Evolutionary conservation across 1,284 basidiomycete genomes (phyloP).

Genomic region (Schizophyllum amplum): DNA sequence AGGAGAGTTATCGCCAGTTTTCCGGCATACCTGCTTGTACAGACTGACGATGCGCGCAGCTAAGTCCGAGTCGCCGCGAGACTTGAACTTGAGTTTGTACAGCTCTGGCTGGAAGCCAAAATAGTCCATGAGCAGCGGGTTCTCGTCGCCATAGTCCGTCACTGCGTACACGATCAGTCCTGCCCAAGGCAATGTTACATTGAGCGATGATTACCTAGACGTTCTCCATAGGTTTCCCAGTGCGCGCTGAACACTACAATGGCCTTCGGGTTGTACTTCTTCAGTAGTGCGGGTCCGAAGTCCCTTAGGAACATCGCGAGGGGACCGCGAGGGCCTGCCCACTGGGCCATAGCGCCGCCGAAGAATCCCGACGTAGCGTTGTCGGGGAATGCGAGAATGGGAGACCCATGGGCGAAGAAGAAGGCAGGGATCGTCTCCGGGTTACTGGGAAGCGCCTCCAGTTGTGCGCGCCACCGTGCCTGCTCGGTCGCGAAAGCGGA

Average conservation of each 20-base stretch:
- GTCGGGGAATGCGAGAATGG: constrained; percentile 36
- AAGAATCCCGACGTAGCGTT: constrained; percentile 3
- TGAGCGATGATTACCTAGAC: constrained; percentile 1
- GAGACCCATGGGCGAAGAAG: constrained; percentile 71
- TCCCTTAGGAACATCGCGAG: constrained; percentile 56
- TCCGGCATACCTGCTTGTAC: constrained; percentile 43
- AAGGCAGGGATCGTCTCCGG: constrained; percentile 61
- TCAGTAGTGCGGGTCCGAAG: constrained; percentile 57
- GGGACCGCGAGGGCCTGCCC: constrained; percentile 43
- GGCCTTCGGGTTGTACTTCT: constrained; percentile 67
- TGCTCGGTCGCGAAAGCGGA: constrained; percentile 19
- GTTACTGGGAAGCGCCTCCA: constrained; percentile 51
- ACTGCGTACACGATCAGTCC: constrained; percentile 28
- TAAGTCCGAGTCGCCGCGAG: constrained; percentile 47
- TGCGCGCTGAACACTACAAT: constrained; percentile 77
- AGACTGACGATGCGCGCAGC: constrained; percentile 52
- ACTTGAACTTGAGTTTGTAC: constrained; percentile 58
- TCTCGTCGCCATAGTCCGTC: constrained; percentile 65
- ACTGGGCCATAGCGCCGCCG: constrained; percentile 20
- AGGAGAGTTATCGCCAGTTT: not conserved
- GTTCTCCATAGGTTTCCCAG: constrained; percentile 41
- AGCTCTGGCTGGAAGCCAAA: constrained; percentile 52
- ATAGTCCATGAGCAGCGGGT: constrained; percentile 69
- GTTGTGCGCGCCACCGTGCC: constrained; percentile 45
- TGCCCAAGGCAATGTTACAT: not conserved